Percentiles rank a stretch among this genome's conserved stretches.
These are phyloP conservation scores for Ophiostoma sp. DNA, from an alignment of 2,329 filamentous ascomycete species.

Conservation along the genomic window DNA sequence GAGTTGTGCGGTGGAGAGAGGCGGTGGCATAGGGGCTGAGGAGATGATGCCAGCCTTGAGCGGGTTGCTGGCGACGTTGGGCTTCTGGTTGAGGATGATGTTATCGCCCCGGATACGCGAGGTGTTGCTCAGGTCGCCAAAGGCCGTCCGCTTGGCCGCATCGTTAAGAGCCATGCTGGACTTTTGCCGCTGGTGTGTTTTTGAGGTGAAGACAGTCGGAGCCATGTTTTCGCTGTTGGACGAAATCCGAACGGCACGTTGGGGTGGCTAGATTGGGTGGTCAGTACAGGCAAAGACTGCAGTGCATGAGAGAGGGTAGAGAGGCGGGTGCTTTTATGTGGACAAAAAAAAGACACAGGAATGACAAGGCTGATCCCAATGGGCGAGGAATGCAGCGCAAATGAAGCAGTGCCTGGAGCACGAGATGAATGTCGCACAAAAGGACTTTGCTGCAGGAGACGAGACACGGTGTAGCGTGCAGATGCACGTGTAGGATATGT, in stretches of 20 bases:
- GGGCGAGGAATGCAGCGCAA: neutral
- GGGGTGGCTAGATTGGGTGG: constrained; percentile 41
- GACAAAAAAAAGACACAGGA: neutral
- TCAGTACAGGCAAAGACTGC: neutral
- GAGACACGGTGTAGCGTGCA: neutral
- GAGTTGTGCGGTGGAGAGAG: constrained; percentile 15
- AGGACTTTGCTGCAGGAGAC: constrained; percentile 1
- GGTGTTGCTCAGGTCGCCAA: constrained; percentile 73
- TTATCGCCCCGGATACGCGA: constrained; percentile 15
- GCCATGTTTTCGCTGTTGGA: constrained; percentile 67
- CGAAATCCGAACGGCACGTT: constrained; percentile 56
- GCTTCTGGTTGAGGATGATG: constrained; percentile 30
- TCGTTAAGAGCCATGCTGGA: constrained; percentile 58
- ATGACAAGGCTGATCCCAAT: neutral
- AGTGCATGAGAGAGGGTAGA: neutral
- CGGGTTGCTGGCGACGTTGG: constrained; percentile 25
- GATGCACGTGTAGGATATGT: neutral
- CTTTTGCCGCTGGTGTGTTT: constrained; percentile 72
- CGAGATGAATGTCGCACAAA: constrained; percentile 7
- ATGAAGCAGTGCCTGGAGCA: neutral
- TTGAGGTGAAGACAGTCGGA: constrained; percentile 42
- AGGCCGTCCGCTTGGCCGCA: constrained; percentile 65
- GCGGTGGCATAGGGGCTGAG: constrained; percentile 27
- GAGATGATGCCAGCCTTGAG: constrained; percentile 16
- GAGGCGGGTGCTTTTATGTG: neutral